Evolutionary conservation across 2,329 filamentous ascomycete genomes (phyloP), one percentile per base, ranked within the genome.

Genomic region (Colletotrichum orchidophilum): DNA sequence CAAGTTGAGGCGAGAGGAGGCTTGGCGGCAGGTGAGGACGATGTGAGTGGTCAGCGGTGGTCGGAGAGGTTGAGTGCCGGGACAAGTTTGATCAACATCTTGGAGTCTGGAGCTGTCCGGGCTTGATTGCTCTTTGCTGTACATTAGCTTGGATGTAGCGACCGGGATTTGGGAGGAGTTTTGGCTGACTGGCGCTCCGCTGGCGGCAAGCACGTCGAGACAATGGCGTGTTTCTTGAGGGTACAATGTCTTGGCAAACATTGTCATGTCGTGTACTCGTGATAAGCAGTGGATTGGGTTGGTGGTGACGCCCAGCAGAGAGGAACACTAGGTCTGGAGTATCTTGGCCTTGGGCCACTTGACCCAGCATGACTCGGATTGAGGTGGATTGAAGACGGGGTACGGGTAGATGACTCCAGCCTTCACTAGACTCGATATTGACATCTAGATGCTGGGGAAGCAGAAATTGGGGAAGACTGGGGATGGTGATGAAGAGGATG

Each of bases 61-160:
- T 57, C 55, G 55, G 49, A 61, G 49, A 50, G 49, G 18, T 29
- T 57, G 62, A 71, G 52, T 71, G 57, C 63, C 68, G 46, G 39
- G 58, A 5, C 46, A 46, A 59, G 67, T 49, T 35, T 63, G 29
- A 70, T 66, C 35, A 66, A 63, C 55, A 66, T 70, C 29, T 57
- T 52, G 31, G 15, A 8, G 18, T 46, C 39, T 46, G 39, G 42
- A 46, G 35, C 26, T 29, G 35, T 26, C 35, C 35, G 35, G 39
- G 26, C 35, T 29, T 24, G 12, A 60, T 69, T 59, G 24, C 24
- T 39, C 57, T 39, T 33, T 57, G 31, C 29, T 27, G 35, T 29
- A 54, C 59, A 57, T 29, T 68, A 52, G 52, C 13, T 42, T 63
- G 42, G 29, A 60, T 33, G 33, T n/a, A 29, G 46, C 13, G 53